Evolutionary conservation across 2,329 filamentous ascomycete species (phyloP).

Genomic region (Curvularia spicifera): DNA sequence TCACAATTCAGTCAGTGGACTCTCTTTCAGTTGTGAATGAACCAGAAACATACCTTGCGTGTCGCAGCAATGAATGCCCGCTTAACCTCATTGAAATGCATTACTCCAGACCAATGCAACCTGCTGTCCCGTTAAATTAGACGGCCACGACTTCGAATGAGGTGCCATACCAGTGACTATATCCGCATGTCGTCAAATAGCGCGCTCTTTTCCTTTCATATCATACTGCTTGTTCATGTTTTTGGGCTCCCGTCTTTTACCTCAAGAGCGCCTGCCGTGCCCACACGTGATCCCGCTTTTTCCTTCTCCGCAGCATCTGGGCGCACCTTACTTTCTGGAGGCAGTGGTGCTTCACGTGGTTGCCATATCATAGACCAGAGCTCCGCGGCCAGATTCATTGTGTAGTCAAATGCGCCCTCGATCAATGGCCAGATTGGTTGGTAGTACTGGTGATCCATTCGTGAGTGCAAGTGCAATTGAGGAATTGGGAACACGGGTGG

Average conservation of each 20-base stretch:
- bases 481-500: background rate
- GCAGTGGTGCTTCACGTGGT: background rate
- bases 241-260: background rate
- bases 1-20: background rate
- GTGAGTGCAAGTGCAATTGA: background rate
- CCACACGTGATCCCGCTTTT: background rate
- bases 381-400: conserved; percentile 23
- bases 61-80: background rate
- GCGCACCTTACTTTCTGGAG: background rate
- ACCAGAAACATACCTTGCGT: background rate
- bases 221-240: background rate
- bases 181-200: background rate
- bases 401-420: conserved; percentile 25
- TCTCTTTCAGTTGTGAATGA: too few species aligned
- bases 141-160: background rate
- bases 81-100: background rate
- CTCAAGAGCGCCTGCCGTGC: background rate
- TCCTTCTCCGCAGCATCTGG: background rate
- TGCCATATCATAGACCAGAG: conserved; percentile 25
- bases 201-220: too few species aligned
- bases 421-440: conserved; percentile 29
- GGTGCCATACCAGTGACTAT: background rate
- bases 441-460: conserved; percentile 28
- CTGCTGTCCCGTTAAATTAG: background rate
- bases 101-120: background rate